Evolutionary conservation across 441 rosid genomes (phyloP).

Genomic region (Populus tomentosa): DNA sequence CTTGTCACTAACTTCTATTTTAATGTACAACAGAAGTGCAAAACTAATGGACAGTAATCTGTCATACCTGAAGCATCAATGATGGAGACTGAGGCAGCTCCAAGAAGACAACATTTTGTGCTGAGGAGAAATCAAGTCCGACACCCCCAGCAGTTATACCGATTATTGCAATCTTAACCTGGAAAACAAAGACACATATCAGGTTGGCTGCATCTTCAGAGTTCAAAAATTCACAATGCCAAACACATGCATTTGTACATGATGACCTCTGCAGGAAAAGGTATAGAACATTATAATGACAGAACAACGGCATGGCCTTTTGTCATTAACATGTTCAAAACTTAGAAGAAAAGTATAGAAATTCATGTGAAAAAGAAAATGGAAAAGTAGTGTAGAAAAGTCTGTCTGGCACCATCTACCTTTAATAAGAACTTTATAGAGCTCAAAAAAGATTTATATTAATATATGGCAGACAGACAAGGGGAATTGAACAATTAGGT

Average conservation of each 20-base stretch:
- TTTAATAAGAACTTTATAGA: neutral
- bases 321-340: neutral
- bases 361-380: neutral
- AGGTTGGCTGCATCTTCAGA: neutral
- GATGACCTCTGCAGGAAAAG: neutral
- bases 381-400: neutral
- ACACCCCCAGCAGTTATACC: constrained; percentile 95
- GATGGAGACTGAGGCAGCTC: constrained; percentile 91
- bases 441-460: neutral
- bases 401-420: neutral
- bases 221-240: neutral
- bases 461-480: neutral
- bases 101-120: constrained; percentile 82
- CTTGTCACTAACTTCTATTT: neutral
- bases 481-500: neutral
- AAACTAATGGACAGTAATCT: neutral
- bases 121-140: constrained; percentile 93
- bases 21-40: neutral
- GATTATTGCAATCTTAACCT: constrained; percentile 87
- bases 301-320: neutral
- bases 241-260: neutral
- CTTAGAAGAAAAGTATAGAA: neutral
- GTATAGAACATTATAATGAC: neutral
- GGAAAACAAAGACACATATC: constrained; percentile 16
- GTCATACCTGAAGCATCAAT: constrained; percentile 83